Evolutionary conservation across 2,329 filamentous ascomycete species (phyloP).

Genomic region (Furcasterigmium furcatum): DNA sequence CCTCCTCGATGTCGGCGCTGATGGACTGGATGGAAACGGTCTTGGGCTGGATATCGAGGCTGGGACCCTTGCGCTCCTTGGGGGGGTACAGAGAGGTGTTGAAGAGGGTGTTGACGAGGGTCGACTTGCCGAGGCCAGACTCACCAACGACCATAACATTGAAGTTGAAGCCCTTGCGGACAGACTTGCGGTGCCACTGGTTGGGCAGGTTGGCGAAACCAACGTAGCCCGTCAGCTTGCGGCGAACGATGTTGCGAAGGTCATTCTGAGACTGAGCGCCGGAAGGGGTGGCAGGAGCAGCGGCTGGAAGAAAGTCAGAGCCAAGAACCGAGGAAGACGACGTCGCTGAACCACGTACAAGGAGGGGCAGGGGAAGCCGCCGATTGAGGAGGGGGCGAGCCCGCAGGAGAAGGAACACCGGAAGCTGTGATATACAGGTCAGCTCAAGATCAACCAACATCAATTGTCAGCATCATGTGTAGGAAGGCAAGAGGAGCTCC

Average conservation of each 20-base stretch:
- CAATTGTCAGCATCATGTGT: conserved; percentile 4
- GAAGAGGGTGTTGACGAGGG: conserved; percentile 98
- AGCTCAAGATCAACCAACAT: conserved; percentile 21
- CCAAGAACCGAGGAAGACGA: conserved; percentile 35
- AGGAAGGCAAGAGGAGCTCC: conserved; percentile 21
- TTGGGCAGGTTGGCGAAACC: conserved; percentile 98
- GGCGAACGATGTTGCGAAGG: conserved; percentile 92
- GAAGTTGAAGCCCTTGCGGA: conserved; percentile 99
- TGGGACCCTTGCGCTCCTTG: conserved; percentile 96
- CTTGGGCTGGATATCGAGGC: conserved; percentile 97
- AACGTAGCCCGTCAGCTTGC: conserved; percentile 97
- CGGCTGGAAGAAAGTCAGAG: conserved; percentile 18
- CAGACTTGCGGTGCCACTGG: conserved; percentile 99
- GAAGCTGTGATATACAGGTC: conserved; percentile 36
- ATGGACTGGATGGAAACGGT: conserved; percentile 93
- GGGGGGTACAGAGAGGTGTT: conserved; percentile 99
- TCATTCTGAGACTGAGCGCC: conserved; percentile 53
- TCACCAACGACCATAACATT: conserved; percentile 99
- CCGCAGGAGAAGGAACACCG: conserved; percentile 34
- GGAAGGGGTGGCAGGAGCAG: conserved; percentile 16
- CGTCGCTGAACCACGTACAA: conserved; percentile 25
- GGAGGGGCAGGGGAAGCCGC: conserved; percentile 37
- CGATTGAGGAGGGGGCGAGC: conserved; percentile 1
- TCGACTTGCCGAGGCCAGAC: conserved; percentile 98
- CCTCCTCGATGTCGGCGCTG: conserved; percentile 96